Percentiles rank a stretch among this genome's conserved stretches.
phyloP scores from a whole-genome alignment of 768 basidiomycete genomes.

The Panaeolus papilionaceus region DNA sequence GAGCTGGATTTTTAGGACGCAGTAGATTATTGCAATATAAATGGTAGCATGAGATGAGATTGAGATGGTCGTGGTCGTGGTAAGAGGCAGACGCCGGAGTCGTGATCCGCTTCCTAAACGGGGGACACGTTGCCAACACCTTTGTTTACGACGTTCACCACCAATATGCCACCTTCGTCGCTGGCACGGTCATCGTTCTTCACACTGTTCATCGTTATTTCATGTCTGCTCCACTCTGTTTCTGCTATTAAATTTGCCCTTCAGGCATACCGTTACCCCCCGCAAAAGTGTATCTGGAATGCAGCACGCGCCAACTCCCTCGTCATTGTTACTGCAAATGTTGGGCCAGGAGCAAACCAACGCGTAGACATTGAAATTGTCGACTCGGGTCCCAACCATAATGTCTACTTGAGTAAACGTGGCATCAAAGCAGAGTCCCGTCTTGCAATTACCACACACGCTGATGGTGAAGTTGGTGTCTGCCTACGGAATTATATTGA shows the following conservation, averaged over 20 bases:
- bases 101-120: slow-evolving; percentile 14
- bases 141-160: slow-evolving; percentile 10
- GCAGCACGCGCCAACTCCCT: slow-evolving; percentile 84
- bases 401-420: slow-evolving; percentile 90
- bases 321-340: slow-evolving; percentile 96
- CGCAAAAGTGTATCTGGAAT: slow-evolving; percentile 95
- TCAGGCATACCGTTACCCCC: slow-evolving; percentile 73
- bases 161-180: slow-evolving; percentile 9
- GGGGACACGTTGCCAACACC: slow-evolving; percentile 10
- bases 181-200: slow-evolving; percentile 5
- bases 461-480: slow-evolving; percentile 93
- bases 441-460: slow-evolving; percentile 92
- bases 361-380: slow-evolving; percentile 94
- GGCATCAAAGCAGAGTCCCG: slow-evolving; percentile 90
- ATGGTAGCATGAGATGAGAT: background rate
- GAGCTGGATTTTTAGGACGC: too few relatives aligned
- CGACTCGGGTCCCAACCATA: slow-evolving; percentile 83
- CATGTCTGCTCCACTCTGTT: slow-evolving; percentile 34
- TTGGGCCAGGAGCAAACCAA: slow-evolving; percentile 76
- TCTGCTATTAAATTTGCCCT: slow-evolving; percentile 88
- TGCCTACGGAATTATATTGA: slow-evolving; percentile 89
- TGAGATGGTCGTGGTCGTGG: slow-evolving; percentile 10
- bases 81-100: slow-evolving; percentile 3
- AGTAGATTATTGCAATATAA: background rate
- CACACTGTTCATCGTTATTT: slow-evolving; percentile 2